Base-by-base conservation (phyloP, 768 basidiomycete genomes). In the Mycena galericulata region DNA sequence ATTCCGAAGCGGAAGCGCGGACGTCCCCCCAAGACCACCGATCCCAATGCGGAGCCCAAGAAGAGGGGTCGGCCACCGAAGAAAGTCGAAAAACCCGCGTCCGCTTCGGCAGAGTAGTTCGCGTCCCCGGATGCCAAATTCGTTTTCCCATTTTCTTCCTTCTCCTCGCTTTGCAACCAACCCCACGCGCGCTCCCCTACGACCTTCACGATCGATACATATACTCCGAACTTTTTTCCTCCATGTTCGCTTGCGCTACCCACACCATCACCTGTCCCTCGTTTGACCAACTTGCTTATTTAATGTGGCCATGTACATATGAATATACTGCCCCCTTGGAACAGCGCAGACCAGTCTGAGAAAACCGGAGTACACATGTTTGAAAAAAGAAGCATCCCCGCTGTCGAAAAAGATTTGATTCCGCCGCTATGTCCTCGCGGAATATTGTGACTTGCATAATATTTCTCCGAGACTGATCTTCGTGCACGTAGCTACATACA, bases 41-140 rank as follows among this genome's bases (percentile, higher is more conserved):
- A 90, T 75, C 71, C 88, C 67, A 81, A 81, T 74, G 73, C 79
- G 63, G 89, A 89, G 85, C 70, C 70, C 62, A 92, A 86, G 86
- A 93, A 90, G 82, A 85, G 92, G 69, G 91, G 92, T 60, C 86
- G 92, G 74, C 92, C 92, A 74, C 87, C 90, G 79, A 87, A 87
- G 83, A 85, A 86, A 74, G 65, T 54, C 41, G 70, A 62, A 46
- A 67, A 57, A 45, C 50, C 70, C 11, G 62, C 58, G 29, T 32
- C 45, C 38, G 63, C 51, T 27, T 30, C 51, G n/a, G 70, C 43
- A 9, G 70, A 54, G 26, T 72, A 72, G 34, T 65, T 71, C 67
- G 67, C 65, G 38, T 70, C 65, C 38, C 24, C 36, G 8, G 30
- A 43, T 30, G n/a, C 57, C 49, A 53, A 61, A 26, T 66, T 17